These are phyloP conservation scores for Cutaneotrichosporon daszewskae DNA, from an alignment of 1,284 basidiomycete genomes.

Conservation along the genomic window DNA sequence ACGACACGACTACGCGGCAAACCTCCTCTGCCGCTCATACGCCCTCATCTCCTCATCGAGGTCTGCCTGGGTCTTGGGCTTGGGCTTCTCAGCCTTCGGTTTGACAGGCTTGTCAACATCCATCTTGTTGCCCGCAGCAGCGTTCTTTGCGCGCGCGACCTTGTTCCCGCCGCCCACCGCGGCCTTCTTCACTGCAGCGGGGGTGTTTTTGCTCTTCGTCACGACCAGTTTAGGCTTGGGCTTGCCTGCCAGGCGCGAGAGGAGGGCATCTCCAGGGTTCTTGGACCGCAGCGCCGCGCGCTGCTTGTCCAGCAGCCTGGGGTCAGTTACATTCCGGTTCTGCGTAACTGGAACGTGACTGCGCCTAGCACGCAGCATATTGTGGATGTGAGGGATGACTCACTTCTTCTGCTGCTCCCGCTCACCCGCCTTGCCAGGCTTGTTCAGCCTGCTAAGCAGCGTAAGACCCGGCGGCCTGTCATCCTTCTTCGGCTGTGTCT, in stretches of 20 bases:
- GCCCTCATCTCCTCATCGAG: conserved; percentile 43
- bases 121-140: not conserved
- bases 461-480: conserved; percentile 31
- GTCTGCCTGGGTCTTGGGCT: conserved; percentile 36
- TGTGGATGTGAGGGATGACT: too few relatives aligned
- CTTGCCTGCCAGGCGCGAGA: conserved; percentile 26
- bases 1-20: conserved; percentile 19
- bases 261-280: conserved; percentile 27
- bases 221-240: too few relatives aligned
- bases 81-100: conserved; percentile 14
- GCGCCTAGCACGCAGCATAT: too few relatives aligned
- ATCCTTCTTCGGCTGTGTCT: conserved; percentile 25
- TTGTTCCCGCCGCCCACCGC: conserved; percentile 19
- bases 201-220: conserved; percentile 27
- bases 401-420: conserved; percentile 33
- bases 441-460: conserved; percentile 29
- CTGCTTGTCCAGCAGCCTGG: conserved; percentile 37
- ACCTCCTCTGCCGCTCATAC: conserved; percentile 35
- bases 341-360: too few relatives aligned
- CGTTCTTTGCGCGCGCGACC: conserved; percentile 29
- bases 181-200: conserved; percentile 2
- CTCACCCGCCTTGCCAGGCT: conserved; percentile 21
- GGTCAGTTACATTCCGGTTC: not conserved
- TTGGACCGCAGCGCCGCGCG: conserved; percentile 29
- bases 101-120: conserved; percentile 26